These are phyloP conservation scores for Chlorella sp. DNA, from an alignment of 139 green algal species.

Conservation along the genomic window DNA sequence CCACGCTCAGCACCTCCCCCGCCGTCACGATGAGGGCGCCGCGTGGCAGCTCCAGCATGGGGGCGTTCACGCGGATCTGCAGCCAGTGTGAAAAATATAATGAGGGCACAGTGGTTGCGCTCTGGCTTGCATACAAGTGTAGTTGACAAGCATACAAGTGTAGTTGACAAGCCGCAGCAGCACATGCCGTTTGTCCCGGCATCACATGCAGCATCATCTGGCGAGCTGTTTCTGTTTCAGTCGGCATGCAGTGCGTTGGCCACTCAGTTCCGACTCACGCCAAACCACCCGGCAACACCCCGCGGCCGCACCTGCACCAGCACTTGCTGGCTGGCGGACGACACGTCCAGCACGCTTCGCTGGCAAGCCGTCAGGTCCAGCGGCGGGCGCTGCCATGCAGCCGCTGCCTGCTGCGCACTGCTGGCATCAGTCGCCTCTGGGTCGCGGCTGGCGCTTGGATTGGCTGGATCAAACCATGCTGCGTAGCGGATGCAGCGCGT, in stretches of 20 bases:
- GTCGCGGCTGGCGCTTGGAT: too few relatives aligned
- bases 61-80: constrained; percentile 14
- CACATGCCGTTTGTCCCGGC: too few relatives aligned
- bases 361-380: background rate
- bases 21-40: background rate
- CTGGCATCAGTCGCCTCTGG: background rate
- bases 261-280: background rate
- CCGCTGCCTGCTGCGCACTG: background rate
- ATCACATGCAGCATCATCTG: too few relatives aligned
- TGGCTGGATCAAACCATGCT: background rate
- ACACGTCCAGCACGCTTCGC: background rate
- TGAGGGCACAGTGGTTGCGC: too few relatives aligned
- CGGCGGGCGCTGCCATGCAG: background rate
- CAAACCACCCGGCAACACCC: background rate
- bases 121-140: too few relatives aligned
- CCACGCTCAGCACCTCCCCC: background rate
- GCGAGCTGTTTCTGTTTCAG: too few relatives aligned
- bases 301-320: background rate
- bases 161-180: too few relatives aligned
- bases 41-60: background rate
- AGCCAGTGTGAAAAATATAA: too few relatives aligned
- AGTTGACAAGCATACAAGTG: too few relatives aligned
- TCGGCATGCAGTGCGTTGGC: too few relatives aligned
- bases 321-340: background rate
- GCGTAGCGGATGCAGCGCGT: constrained; percentile 25